phyloP scores from a whole-genome alignment of 2,329 filamentous ascomycete genomes.

The Dissoconium aciculare region DNA sequence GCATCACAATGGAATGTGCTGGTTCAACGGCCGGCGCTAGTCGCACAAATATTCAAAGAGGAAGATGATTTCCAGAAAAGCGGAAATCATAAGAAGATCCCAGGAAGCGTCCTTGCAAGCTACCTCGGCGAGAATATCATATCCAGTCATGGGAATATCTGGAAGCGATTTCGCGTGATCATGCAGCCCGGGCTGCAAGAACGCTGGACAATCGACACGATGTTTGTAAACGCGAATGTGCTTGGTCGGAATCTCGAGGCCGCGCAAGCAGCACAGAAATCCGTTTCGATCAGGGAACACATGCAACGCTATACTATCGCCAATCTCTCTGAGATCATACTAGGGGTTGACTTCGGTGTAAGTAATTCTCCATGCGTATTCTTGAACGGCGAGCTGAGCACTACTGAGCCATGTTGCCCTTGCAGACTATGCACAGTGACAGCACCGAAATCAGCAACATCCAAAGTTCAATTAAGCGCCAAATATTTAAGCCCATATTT shows the following conservation, averaged over 20 bases:
- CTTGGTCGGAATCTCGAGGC: background rate
- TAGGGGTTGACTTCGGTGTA: constrained; percentile 2
- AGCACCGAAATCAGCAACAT: constrained; percentile 2
- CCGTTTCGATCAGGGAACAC: background rate
- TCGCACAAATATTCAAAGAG: constrained; percentile 4
- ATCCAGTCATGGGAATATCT: constrained; percentile 3
- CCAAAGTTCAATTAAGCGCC: constrained; percentile 2
- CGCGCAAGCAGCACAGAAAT: background rate
- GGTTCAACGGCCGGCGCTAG: constrained; percentile 1
- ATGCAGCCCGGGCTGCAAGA: constrained; percentile 5
- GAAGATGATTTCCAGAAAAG: constrained; percentile 4
- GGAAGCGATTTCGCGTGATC: constrained; percentile 2
- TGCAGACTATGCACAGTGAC: constrained; percentile 2
- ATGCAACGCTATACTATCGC: constrained; percentile 4
- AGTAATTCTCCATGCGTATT: too few relatives aligned
- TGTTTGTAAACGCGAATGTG: background rate
- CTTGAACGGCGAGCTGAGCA: too few relatives aligned
- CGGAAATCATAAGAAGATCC: constrained; percentile 6
- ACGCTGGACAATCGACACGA: background rate
- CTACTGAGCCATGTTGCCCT: background rate
- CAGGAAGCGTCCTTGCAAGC: constrained; percentile 4
- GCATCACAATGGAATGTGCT: constrained; percentile 5
- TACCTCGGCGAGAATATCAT: constrained; percentile 7
- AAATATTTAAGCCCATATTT: constrained; percentile 5
- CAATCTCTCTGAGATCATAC: constrained; percentile 1